Base-by-base conservation (phyloP, 2,329 filamentous ascomycete genomes). In the Colletotrichum sp. region DNA sequence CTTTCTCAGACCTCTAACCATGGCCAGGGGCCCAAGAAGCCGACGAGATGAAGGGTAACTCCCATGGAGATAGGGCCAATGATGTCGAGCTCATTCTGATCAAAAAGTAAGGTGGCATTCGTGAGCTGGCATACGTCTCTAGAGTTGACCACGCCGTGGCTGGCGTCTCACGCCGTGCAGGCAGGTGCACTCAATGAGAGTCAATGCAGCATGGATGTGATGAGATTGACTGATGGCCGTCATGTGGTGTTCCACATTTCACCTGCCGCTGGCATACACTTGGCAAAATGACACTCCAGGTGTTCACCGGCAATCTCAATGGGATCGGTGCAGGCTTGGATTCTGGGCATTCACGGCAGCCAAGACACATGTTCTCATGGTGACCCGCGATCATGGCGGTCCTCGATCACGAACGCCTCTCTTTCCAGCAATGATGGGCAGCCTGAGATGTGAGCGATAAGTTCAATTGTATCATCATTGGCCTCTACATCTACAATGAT, bases 1-100 rank as follows among this genome's bases (percentile, higher is more conserved):
- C 0, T 36, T 48, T 21, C 43, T 48, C 3, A 0, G 43, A 1
- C 43, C 43, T 21, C n/a, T 48, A 0, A 21, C n/a, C 1, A 52
- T 21, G 43, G 6, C 6, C n/a, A 21, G 43, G 43, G n/a, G n/a
- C n/a, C n/a, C n/a, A 52, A 52, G 43, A 21, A 21, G n/a, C n/a
- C n/a, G 43, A 52, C 4, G n/a, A 52, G 43, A 52, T 13, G 43
- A 52, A 52, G n/a, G 0, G 43, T 13, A 2, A 52, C 1, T 21
- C 43, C 10, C n/a, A 52, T 52, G 43, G 43, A 21, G 0, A 52
- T 13, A 21, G n/a, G 10, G 4, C 43, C 43, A 52, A 52, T 52
- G 43, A 52, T 21, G n/a, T 13, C n/a, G 0, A 52, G n/a, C 10
- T 52, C 43, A 4, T 52, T 52, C 43, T 52, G 43, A 52, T 52